A percentile compares a stretch with the other conserved stretches of the same genome.
Evolutionary conservation across 768 basidiomycete species (phyloP).

Genomic region (Tephrocybe sp.): DNA sequence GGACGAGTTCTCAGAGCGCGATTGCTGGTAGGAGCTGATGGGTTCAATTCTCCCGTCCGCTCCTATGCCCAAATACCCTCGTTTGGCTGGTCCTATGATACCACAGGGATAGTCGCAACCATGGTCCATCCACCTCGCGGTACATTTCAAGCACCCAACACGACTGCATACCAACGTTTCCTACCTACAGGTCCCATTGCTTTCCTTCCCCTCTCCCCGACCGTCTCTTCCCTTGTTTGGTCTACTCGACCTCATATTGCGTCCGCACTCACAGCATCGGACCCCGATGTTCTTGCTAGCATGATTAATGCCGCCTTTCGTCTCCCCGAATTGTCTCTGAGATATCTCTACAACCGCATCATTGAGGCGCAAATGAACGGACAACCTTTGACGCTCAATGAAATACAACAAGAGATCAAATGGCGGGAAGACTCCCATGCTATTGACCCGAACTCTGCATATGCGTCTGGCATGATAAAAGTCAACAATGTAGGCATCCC

Average conservation of each 20-base stretch:
- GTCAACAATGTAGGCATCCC: constrained; percentile 48
- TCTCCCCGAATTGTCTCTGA: constrained; percentile 71
- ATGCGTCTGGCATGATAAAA: constrained; percentile 46
- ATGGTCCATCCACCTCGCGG: constrained; percentile 71
- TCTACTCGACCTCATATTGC: constrained; percentile 82
- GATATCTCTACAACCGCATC: constrained; percentile 63
- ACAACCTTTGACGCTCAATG: constrained; percentile 42
- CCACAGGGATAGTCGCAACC: constrained; percentile 89
- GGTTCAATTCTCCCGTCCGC: constrained; percentile 92
- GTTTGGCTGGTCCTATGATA: constrained; percentile 90
- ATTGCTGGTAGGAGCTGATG: constrained; percentile 88
- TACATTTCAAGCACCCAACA: constrained; percentile 63
- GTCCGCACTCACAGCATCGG: constrained; percentile 63
- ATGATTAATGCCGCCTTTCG: constrained; percentile 95
- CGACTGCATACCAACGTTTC: constrained; percentile 91
- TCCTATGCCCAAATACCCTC: constrained; percentile 82
- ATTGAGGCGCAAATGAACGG: constrained; percentile 51
- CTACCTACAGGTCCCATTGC: constrained; percentile 94
- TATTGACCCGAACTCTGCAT: constrained; percentile 63
- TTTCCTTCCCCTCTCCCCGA: constrained; percentile 84
- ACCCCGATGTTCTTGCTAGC: constrained; percentile 57
- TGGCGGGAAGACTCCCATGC: constrained; percentile 76
- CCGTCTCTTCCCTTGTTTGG: constrained; percentile 90
- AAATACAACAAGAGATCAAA: constrained; percentile 60
- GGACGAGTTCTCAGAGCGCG: constrained; percentile 66